Percentiles rank a stretch among this genome's conserved stretches.
These are phyloP conservation scores for Galerina marginata DNA, from an alignment of 768 basidiomycete species.

Conservation along the genomic window DNA sequence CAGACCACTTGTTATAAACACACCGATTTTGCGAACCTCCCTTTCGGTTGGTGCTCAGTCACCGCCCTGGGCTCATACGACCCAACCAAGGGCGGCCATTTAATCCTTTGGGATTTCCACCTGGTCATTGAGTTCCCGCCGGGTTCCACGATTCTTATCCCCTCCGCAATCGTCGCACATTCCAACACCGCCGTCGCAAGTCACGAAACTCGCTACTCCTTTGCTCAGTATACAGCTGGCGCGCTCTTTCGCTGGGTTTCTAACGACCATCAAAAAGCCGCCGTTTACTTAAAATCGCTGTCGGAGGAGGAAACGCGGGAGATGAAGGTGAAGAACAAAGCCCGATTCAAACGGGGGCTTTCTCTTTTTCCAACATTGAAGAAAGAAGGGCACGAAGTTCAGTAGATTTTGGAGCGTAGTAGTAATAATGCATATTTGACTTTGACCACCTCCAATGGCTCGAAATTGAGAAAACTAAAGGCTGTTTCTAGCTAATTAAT, in stretches of 20 bases:
- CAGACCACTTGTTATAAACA: slow-evolving; percentile 5
- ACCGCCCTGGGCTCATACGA: slow-evolving; percentile 8
- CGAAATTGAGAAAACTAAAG: too few relatives aligned
- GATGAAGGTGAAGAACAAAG: background rate
- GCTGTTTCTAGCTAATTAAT: too few relatives aligned
- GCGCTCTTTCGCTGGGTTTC: slow-evolving; percentile 8
- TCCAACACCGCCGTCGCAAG: background rate
- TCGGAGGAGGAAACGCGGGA: background rate
- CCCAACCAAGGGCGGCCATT: background rate
- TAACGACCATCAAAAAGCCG: background rate
- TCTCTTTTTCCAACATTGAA: too few relatives aligned
- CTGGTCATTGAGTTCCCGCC: slow-evolving; percentile 12
- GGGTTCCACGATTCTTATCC: slow-evolving; percentile 2
- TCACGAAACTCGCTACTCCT: slow-evolving; percentile 5
- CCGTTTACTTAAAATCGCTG: background rate
- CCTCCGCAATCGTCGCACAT: slow-evolving; percentile 9
- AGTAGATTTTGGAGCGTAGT: too few relatives aligned
- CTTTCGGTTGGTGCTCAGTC: slow-evolving; percentile 3
- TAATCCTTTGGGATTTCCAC: slow-evolving; percentile 5
- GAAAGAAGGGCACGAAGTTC: too few relatives aligned
- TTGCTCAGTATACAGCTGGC: slow-evolving; percentile 11
- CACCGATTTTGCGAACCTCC: slow-evolving; percentile 7
- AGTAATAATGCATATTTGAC: too few relatives aligned
- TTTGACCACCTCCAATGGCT: too few relatives aligned
- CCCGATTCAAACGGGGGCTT: background rate